phyloP scores from a whole-genome alignment of 768 basidiomycete species.

The Russula abietina region DNA sequence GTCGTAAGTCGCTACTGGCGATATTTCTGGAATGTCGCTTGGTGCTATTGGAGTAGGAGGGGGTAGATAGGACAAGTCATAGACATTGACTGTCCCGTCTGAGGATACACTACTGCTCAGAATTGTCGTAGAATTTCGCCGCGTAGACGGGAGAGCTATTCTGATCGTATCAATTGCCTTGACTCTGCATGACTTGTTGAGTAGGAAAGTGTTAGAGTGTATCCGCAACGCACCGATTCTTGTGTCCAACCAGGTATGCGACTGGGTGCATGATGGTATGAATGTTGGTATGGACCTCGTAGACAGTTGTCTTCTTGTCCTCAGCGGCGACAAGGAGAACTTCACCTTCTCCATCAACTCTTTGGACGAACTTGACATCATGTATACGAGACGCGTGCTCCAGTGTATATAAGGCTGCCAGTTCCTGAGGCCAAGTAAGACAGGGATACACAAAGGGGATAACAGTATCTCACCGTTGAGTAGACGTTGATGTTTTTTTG shows the following conservation, averaged over 20 bases:
- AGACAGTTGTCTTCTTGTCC: constrained; percentile 81
- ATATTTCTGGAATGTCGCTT: constrained; percentile 34
- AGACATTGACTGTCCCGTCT: constrained; percentile 78
- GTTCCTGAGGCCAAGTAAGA: constrained; percentile 46
- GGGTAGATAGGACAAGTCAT: constrained; percentile 54
- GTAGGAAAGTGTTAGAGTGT: neutral
- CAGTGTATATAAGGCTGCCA: constrained; percentile 69
- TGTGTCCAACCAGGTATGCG: constrained; percentile 72
- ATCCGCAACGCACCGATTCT: constrained; percentile 61
- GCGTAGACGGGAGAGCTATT: constrained; percentile 47
- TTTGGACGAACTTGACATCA: constrained; percentile 68
- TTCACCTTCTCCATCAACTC: constrained; percentile 52
- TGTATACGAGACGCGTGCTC: constrained; percentile 80
- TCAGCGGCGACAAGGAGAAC: constrained; percentile 81
- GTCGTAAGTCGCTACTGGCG: constrained; percentile 65
- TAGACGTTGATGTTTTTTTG: constrained; percentile 77
- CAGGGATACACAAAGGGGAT: neutral
- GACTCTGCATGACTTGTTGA: constrained; percentile 43
- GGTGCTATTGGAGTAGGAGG: constrained; percentile 17
- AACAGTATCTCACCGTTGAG: constrained; percentile 49
- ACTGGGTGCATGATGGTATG: constrained; percentile 49
- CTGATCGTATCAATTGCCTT: constrained; percentile 69
- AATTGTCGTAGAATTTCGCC: constrained; percentile 47
- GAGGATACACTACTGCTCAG: constrained; percentile 81
- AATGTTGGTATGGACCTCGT: constrained; percentile 48